Evolutionary conservation across 192 early-diverging fungal genomes (phyloP).

Genomic region (Backusella australiensis): DNA sequence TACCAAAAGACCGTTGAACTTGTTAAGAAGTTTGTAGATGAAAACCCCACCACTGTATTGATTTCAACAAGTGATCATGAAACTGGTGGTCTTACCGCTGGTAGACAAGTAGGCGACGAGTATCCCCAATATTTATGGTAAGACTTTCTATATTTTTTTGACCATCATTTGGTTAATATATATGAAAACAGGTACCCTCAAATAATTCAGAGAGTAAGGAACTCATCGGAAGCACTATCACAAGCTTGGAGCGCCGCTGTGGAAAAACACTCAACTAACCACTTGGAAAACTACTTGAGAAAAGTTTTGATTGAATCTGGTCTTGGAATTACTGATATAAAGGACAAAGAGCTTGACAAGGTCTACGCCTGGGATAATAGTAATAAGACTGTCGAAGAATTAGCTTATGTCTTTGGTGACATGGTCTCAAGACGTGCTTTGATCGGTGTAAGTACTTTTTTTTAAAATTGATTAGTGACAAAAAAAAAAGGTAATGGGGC

Average conservation of each 20-base stretch:
- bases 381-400: neutral
- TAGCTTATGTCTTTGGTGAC: conserved; percentile 48
- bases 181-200: conserved; percentile 59
- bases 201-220: conserved; percentile 62
- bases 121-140: conserved; percentile 56
- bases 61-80: conserved; percentile 64
- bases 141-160: neutral
- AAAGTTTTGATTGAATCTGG: conserved; percentile 61
- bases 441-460: conserved; percentile 47
- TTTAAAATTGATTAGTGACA: neutral
- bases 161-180: neutral
- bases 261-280: neutral
- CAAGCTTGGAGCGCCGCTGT: conserved; percentile 5
- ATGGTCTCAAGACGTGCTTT: conserved; percentile 56
- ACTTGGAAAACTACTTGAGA: conserved; percentile 49
- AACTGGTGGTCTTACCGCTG: conserved; percentile 57
- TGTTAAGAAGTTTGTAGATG: conserved; percentile 45
- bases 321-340: conserved; percentile 75
- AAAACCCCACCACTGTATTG: conserved; percentile 47
- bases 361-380: conserved; percentile 41
- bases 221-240: conserved; percentile 55
- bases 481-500: neutral
- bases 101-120: conserved; percentile 24
- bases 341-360: conserved; percentile 56
- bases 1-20: conserved; percentile 51